Conservation (phyloP, 345 rosid genomes). For the Dipteronia dyeriana region DNA sequence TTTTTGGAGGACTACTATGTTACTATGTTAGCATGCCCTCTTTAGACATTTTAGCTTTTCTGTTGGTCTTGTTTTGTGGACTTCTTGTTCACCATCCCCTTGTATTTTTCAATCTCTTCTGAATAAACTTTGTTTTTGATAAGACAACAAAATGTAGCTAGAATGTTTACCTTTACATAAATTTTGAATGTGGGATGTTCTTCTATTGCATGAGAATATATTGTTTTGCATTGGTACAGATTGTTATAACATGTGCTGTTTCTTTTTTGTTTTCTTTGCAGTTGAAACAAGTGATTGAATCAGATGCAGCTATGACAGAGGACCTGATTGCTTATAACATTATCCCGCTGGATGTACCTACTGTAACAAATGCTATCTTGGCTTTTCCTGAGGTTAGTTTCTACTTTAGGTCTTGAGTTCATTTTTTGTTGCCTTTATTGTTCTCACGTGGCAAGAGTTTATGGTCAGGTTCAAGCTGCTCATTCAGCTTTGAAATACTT, state of each 20-base stretch:
- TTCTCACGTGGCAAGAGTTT: slow-evolving; percentile 16
- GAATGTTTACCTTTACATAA: not conserved
- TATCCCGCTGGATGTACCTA: slow-evolving; percentile 82
- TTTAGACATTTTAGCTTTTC: not conserved
- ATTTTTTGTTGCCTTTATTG: slow-evolving; percentile 18
- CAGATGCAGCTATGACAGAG: slow-evolving; percentile 94
- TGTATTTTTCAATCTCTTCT: not conserved
- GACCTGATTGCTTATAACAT: slow-evolving; percentile 89
- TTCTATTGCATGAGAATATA: not conserved
- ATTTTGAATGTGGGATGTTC: not conserved
- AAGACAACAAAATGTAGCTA: no score
- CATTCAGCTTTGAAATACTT: slow-evolving; percentile 67
- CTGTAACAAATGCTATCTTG: slow-evolving; percentile 63
- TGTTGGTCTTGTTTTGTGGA: not conserved
- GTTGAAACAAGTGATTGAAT: slow-evolving; percentile 79
- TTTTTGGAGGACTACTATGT: not conserved
- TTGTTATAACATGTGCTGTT: not conserved
- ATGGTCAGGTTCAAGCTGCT: slow-evolving; percentile 80
- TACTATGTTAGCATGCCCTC: not conserved
- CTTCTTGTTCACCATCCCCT: not conserved
- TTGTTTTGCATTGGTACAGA: not conserved
- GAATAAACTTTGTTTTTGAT: not conserved
- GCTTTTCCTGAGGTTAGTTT: slow-evolving; percentile 75
- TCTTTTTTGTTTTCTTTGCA: slow-evolving; percentile 39
- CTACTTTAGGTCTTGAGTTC: slow-evolving; percentile 14